phyloP scores from a whole-genome alignment of 2,329 filamentous ascomycete species.

The Pseudogymnoascus sp. region DNA sequence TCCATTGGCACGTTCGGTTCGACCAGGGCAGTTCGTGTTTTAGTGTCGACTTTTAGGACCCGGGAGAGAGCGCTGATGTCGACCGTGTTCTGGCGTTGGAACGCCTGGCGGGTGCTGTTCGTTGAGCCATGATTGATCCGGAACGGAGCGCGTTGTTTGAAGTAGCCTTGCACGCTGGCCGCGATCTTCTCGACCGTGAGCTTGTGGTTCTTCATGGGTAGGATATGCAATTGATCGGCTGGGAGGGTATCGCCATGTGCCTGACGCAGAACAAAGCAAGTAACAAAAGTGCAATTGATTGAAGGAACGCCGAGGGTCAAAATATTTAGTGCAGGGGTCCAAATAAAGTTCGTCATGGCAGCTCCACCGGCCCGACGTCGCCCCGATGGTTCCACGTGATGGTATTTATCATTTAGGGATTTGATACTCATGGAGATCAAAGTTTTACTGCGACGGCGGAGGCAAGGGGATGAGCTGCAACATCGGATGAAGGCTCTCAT shows the following conservation, averaged over 20 bases:
- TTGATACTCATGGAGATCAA: background rate
- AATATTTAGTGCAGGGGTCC: constrained; percentile 1
- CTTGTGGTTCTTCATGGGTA: constrained; percentile 30
- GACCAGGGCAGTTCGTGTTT: constrained; percentile 44
- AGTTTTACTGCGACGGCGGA: too few relatives aligned
- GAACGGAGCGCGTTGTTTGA: constrained; percentile 41
- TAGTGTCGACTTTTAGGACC: constrained; percentile 39
- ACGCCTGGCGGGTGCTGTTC: constrained; percentile 43
- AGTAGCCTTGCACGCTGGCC: constrained; percentile 38
- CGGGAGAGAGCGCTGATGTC: constrained; percentile 44
- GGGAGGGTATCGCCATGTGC: constrained; percentile 3
- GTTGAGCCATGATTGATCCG: constrained; percentile 54
- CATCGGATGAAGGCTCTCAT: background rate
- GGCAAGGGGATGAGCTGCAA: background rate
- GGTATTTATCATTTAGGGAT: background rate
- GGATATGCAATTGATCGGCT: background rate
- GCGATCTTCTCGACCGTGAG: constrained; percentile 40
- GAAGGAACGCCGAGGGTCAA: background rate
- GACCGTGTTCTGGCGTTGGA: constrained; percentile 38
- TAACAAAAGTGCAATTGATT: background rate
- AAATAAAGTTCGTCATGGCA: constrained; percentile 8
- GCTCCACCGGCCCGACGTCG: background rate
- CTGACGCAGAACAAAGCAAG: background rate
- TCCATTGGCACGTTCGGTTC: constrained; percentile 69
- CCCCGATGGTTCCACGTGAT: background rate